A percentile compares a stretch with the other conserved stretches of the same genome.
These are phyloP conservation scores for Candida caryicola DNA, from an alignment of 805 yeast genomes.

Conservation along the genomic window DNA sequence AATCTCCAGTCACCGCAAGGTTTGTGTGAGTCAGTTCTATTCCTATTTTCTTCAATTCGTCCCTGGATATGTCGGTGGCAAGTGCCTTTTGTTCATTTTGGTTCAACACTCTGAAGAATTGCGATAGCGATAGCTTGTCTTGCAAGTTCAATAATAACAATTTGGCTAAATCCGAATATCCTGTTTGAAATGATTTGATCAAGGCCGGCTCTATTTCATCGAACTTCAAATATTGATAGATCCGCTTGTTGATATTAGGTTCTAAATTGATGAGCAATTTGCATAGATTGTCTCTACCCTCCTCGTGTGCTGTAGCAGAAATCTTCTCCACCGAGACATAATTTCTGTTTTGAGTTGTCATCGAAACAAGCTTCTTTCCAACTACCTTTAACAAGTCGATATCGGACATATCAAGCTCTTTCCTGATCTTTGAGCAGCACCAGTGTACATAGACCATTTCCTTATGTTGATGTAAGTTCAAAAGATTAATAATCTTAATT, in stretches of 20 bases:
- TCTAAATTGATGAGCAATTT: slow-evolving; percentile 67
- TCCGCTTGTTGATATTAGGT: slow-evolving; percentile 56
- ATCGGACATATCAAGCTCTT: slow-evolving; percentile 55
- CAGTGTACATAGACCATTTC: slow-evolving; percentile 62
- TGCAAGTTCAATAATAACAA: slow-evolving; percentile 55
- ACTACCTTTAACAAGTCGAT: slow-evolving; percentile 52
- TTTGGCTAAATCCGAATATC: slow-evolving; percentile 57
- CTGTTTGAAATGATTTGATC: slow-evolving; percentile 58
- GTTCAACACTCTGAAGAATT: slow-evolving; percentile 65
- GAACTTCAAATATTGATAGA: slow-evolving; percentile 59
- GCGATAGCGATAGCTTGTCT: slow-evolving; percentile 56
- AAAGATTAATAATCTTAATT: slow-evolving; percentile 53
- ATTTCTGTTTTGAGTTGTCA: slow-evolving; percentile 26
- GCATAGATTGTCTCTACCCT: slow-evolving; percentile 74
- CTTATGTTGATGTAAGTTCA: slow-evolving; percentile 39
- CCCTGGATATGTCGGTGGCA: slow-evolving; percentile 30
- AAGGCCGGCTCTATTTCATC: slow-evolving; percentile 72
- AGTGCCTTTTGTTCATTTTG: slow-evolving; percentile 34
- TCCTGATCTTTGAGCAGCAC: slow-evolving; percentile 71
- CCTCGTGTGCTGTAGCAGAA: slow-evolving; percentile 67
- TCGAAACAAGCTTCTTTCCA: slow-evolving; percentile 40
- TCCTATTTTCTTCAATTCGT: slow-evolving; percentile 15
- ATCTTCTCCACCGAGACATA: slow-evolving; percentile 52
- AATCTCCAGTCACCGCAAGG: slow-evolving; percentile 35
- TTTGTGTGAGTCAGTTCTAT: slow-evolving; percentile 14